Evolutionary conservation across 2,329 filamentous ascomycete species (phyloP), one percentile per base, ranked within the genome.

Genomic region (Xylaria digitata): DNA sequence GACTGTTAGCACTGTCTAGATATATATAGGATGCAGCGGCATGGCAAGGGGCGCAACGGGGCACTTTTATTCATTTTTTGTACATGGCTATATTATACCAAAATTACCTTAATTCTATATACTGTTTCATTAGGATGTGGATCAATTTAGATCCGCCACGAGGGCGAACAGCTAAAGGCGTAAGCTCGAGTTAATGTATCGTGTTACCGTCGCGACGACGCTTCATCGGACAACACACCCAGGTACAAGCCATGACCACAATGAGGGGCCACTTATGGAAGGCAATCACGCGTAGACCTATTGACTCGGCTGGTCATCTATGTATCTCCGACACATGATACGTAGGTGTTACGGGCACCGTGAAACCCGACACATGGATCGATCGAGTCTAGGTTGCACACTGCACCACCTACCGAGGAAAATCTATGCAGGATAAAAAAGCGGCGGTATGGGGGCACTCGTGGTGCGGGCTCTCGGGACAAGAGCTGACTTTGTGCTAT

Each of bases 31-130:
- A 62, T 55, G 54, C 54, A 46, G 42, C n/a, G 54, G 65, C 62
- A 67, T 65, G 55, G 54, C 57, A 62, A 42, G 58, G 48, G 67
- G 65, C 65, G 67, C 54, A 64, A 53, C 9, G 19, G 54, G 46
- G 45, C 15, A 53, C 21, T 30, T 43, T 43, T 62, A 26, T 59
- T 65, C 48, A 54, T 60, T 63, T 70, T 26, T 61, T 70, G 55
- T 70, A 70, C 26, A 67, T 61, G 58, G 37, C 54, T 63, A 64
- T 64, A 59, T 34, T 66, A 66, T 58, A 69, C 23, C 63, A 61
- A 63, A 43, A 43, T 21, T 58, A 67, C 37, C 45, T 65, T 69
- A 69, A 69, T 69, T 55, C 26, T 30, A 66, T 60, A 26, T n/a
- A 50, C 21, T 32, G n/a, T 57, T 50, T 43, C 7, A 57, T 52